Evolutionary conservation across 2,329 filamentous ascomycete species (phyloP).

Genomic region (Aureobasidium melanogenum): DNA sequence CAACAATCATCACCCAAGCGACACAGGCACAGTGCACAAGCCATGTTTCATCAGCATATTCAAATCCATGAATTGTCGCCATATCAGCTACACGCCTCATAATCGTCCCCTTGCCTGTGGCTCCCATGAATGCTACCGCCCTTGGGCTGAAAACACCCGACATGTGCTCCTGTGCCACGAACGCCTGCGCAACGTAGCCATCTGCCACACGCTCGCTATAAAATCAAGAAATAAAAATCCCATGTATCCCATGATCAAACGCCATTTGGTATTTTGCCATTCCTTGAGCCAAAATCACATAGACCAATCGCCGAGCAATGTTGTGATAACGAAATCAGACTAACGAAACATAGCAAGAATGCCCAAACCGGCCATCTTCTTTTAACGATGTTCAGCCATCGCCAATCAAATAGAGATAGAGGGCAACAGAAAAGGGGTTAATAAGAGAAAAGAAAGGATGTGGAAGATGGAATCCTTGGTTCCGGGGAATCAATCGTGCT

Average conservation of each 20-base stretch:
- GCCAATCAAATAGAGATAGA: background rate
- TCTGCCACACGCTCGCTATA: background rate
- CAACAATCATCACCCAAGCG: background rate
- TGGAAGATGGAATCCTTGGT: conserved; percentile 2
- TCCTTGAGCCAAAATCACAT: conserved; percentile 2
- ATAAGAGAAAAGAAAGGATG: background rate
- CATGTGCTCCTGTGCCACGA: conserved; percentile 8
- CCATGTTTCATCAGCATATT: conserved; percentile 2
- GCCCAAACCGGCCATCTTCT: background rate
- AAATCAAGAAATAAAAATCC: background rate
- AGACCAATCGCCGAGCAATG: conserved; percentile 9
- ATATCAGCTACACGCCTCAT: conserved; percentile 2
- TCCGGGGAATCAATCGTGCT: conserved; percentile 8
- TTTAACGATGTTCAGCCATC: background rate
- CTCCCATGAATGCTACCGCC: background rate
- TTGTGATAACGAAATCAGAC: background rate
- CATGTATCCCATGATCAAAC: conserved; percentile 7
- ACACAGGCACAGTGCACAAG: conserved; percentile 1
- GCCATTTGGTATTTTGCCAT: conserved; percentile 9
- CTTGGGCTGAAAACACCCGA: background rate
- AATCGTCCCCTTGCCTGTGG: background rate
- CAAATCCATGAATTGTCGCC: background rate
- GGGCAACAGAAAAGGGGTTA: background rate
- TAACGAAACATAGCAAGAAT: background rate
- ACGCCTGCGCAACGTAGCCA: conserved; percentile 9